Conservation (phyloP, 352 stramenopile species). For the Thalassiosira exigua region DNA sequence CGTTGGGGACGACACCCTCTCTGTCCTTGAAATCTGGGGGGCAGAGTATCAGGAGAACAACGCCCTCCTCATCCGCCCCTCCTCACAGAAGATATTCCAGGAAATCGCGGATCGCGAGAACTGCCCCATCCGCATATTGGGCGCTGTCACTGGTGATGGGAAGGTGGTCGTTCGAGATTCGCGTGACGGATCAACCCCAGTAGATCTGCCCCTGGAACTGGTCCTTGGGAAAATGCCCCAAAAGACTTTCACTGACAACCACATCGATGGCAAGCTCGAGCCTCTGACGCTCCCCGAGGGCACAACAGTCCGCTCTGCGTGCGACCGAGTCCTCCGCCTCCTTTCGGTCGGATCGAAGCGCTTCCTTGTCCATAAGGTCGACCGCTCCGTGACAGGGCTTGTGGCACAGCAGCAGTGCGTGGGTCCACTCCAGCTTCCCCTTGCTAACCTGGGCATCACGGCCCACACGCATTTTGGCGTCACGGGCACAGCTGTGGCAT, state of each 20-base stretch:
- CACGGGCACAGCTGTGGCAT: constrained; percentile 94
- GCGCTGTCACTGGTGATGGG: constrained; percentile 93
- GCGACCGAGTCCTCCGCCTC: no score
- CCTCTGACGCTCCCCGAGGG: no score
- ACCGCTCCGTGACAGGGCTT: no score
- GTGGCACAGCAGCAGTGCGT: no score
- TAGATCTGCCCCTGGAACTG: constrained; percentile 97
- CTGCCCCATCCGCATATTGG: constrained; percentile 94
- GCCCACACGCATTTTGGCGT: constrained; percentile 94
- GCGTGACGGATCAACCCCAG: constrained; percentile 92
- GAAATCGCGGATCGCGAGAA: constrained; percentile 97
- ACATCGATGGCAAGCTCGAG: no score
- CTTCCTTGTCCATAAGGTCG: no score
- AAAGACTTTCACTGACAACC: no score
- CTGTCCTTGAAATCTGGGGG: constrained; percentile 98
- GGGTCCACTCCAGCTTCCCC: no score
- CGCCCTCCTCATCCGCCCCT: constrained; percentile 92
- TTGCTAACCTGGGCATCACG: constrained; percentile 97
- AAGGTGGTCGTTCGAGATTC: constrained; percentile 96
- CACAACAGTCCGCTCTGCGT: no score
- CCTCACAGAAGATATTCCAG: constrained; percentile 91
- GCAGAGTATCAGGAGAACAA: constrained; percentile 99
- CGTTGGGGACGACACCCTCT: constrained; percentile 97
- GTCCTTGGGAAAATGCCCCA: constrained; percentile 99
- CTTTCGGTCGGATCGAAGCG: no score